These are phyloP conservation scores for Kurtzmaniella quercitrusa DNA, from an alignment of 1,139 yeast genomes.

Conservation along the genomic window DNA sequence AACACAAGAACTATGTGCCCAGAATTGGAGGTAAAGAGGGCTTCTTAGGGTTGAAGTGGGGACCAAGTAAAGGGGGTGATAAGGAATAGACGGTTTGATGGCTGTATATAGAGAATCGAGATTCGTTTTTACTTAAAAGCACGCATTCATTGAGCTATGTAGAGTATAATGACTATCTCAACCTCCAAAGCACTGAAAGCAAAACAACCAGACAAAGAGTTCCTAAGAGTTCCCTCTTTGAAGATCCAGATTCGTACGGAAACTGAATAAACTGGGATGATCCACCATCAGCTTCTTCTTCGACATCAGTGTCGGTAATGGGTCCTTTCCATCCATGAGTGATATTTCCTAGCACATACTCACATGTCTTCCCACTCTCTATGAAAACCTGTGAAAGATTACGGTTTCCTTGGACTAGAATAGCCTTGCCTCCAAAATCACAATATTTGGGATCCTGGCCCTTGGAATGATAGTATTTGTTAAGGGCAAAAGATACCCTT, in stretches of 20 bases:
- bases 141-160: neutral
- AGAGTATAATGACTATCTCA: neutral
- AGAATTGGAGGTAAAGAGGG: constrained; percentile 40
- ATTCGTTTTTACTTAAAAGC: neutral
- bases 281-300: neutral
- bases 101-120: neutral
- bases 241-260: constrained; percentile 4
- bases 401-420: constrained; percentile 23
- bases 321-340: neutral
- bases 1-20: constrained; percentile 32
- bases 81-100: neutral
- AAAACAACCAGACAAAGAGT: neutral
- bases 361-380: constrained; percentile 27
- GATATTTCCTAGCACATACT: constrained; percentile 5
- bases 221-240: neutral
- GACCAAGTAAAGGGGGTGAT: constrained; percentile 55
- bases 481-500: constrained; percentile 49
- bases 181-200: neutral
- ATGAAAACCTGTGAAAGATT: constrained; percentile 17
- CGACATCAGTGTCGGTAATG: neutral
- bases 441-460: constrained; percentile 28
- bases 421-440: constrained; percentile 36
- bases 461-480: constrained; percentile 37
- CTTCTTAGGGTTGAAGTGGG: constrained; percentile 83
- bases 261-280: neutral